Evolutionary conservation across 2,329 filamentous ascomycete species (phyloP), one percentile per base, ranked within the genome.

Genomic region (Blastomyces silverae): DNA sequence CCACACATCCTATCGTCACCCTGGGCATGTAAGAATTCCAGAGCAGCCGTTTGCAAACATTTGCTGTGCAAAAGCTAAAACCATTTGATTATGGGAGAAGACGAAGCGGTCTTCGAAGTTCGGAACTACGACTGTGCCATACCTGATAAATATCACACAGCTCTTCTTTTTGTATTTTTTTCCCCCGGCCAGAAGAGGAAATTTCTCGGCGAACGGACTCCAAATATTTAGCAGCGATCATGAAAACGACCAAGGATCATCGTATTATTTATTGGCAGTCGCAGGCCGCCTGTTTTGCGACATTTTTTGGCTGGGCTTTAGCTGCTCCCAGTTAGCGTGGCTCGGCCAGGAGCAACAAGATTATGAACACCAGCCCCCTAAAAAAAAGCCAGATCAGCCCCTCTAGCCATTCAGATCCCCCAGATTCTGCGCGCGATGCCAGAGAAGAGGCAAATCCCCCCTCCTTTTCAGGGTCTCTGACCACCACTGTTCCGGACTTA

Each of bases 401-500:
- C 11, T 42, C 56, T 58, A 44, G 37, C 56, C 56, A 58, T 58
- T 58, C 37, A 44, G n/a, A 58, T 44, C 34, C 34, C 55, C 56
- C 37, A 44, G 37, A 58, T 17, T 42, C 17, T 58, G 37, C 44
- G 37, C 44, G 37, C 4, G 37, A 44, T 28, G 11, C 22, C 34
- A 44, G 44, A 59, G 13, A 59, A 8, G 56, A 42, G 56, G 56
- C 56, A 44, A 44, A 59, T 28, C 42, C 4, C 37, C 22, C 56
- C 34, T 42, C 34, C 56, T n/a, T 59, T 59, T 25, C 56, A 42
- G n/a, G 37, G 37, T 42, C 34, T 10, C 20, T 13, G 6, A 22
- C 50, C 17, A 57, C 31, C 17, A 53, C 50, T 20, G 11, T 15
- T 17, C 22, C 50, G 10, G 50, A 22, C 22, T 52, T 28, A 3